Percentiles rank a stretch among this genome's conserved stretches.
Conservation (phyloP, 352 stramenopile species). For the Globisporangium nodosum region DNA sequence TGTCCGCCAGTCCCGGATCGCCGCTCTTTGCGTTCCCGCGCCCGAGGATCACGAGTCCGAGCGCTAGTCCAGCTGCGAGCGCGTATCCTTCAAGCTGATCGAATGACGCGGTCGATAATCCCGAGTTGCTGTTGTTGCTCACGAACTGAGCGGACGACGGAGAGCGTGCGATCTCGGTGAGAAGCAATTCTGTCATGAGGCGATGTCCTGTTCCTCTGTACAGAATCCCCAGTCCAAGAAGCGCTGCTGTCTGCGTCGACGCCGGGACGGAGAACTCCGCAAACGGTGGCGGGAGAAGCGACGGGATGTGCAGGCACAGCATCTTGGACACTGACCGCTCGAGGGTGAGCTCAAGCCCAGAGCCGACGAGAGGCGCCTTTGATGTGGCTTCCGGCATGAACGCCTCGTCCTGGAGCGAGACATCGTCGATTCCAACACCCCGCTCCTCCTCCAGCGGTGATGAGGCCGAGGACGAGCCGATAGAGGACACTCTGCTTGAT, state of each 20-base stretch:
- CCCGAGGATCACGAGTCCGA: slow-evolving; percentile 95
- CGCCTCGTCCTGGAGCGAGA: slow-evolving; percentile 14
- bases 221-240: slow-evolving; percentile 94
- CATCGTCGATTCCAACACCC: slow-evolving; percentile 2
- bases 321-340: slow-evolving; percentile 95
- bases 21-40: slow-evolving; percentile 56
- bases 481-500: background rate
- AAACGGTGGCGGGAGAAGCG: slow-evolving; percentile 92
- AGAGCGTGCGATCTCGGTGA: slow-evolving; percentile 94
- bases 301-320: slow-evolving; percentile 97
- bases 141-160: slow-evolving; percentile 70
- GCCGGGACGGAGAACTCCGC: slow-evolving; percentile 94
- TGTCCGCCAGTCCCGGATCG: slow-evolving; percentile 90
- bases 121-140: slow-evolving; percentile 31
- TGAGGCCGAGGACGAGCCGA: background rate
- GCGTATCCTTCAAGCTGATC: slow-evolving; percentile 94
- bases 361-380: slow-evolving; percentile 32
- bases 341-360: slow-evolving; percentile 52
- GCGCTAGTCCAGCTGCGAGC: slow-evolving; percentile 87
- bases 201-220: slow-evolving; percentile 95
- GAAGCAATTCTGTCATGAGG: slow-evolving; percentile 97
- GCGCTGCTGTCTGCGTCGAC: slow-evolving; percentile 92
- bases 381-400: slow-evolving; percentile 7
- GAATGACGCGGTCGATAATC: slow-evolving; percentile 48
- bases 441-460: background rate